These are phyloP conservation scores for Daldinia caldariorum DNA, from an alignment of 495 filamentous ascomycete genomes.

Conservation along the genomic window DNA sequence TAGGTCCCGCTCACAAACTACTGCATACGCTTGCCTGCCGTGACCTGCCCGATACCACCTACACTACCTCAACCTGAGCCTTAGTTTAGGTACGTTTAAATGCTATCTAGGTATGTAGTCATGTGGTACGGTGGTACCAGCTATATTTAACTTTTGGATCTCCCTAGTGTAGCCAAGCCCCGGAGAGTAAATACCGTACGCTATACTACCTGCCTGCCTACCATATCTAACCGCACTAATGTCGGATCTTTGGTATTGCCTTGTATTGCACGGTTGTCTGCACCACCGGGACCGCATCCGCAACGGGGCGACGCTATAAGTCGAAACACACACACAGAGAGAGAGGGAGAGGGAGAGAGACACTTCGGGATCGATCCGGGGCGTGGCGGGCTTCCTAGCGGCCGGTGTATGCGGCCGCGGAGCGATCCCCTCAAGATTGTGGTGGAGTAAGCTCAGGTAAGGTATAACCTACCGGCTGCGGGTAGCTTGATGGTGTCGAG, in stretches of 20 bases:
- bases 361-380: background rate
- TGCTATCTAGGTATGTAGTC: background rate
- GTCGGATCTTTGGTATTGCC: background rate
- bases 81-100: background rate
- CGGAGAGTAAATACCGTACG: background rate
- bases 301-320: background rate
- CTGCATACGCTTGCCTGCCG: too few species aligned
- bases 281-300: background rate
- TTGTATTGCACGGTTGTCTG: background rate
- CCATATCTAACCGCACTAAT: background rate
- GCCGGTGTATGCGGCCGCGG: background rate
- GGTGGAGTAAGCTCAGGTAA: background rate
- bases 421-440: background rate
- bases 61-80: too few species aligned
- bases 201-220: background rate
- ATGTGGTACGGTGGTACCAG: background rate
- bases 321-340: too few species aligned
- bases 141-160: background rate
- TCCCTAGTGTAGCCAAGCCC: background rate
- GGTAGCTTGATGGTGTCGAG: background rate
- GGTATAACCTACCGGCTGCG: background rate
- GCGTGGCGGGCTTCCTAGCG: background rate
- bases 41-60: too few species aligned
- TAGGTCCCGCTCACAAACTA: background rate
- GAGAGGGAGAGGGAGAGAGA: too few species aligned